Evolutionary conservation across 257 asterid genomes (phyloP).

Genomic region (Lavandula angustifolia): DNA sequence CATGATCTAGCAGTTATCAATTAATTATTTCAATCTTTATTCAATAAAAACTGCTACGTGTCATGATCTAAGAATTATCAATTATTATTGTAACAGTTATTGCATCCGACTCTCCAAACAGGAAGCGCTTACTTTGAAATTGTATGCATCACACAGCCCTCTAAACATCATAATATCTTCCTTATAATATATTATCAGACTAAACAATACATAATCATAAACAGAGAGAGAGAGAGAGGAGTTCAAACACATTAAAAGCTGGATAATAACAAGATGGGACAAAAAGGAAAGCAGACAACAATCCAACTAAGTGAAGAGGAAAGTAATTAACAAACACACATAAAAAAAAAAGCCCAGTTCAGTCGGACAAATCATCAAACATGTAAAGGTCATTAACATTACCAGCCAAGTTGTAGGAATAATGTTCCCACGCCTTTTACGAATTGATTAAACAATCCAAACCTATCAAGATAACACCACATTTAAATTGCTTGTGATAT

Average conservation of each 20-base stretch:
- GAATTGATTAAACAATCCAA: background rate
- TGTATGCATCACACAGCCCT: conserved; percentile 27
- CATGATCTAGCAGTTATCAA: conserved; percentile 20
- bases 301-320: background rate
- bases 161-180: conserved; percentile 18
- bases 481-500: no score
- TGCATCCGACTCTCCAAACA: conserved; percentile 22
- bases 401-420: background rate
- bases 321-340: background rate
- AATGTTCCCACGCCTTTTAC: background rate
- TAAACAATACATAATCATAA: background rate
- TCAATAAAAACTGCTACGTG: conserved; percentile 25
- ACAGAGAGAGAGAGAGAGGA: background rate
- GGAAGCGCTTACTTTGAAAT: conserved; percentile 48
- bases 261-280: background rate
- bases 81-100: conserved; percentile 29
- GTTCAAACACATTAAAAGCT: background rate
- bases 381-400: background rate
- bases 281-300: background rate
- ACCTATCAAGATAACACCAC: no score
- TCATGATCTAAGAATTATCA: conserved; percentile 21
- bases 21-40: conserved; percentile 25
- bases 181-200: background rate
- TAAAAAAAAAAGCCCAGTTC: background rate
- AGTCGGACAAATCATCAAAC: conserved; percentile 28